Evolutionary conservation across 2,329 filamentous ascomycete genomes (phyloP).

Genomic region (Septoria linicola): DNA sequence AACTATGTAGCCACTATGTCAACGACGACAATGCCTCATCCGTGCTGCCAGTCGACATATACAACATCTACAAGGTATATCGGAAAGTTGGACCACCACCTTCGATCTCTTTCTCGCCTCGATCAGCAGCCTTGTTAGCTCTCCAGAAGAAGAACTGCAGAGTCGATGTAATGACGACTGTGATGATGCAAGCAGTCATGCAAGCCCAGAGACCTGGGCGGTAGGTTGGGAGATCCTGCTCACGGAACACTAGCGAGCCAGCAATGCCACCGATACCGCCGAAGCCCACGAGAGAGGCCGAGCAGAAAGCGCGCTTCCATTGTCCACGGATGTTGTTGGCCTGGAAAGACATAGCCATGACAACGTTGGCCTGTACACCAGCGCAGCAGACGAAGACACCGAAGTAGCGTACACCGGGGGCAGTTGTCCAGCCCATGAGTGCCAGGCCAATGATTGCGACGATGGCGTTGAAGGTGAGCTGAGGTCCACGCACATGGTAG

Average conservation of each 20-base stretch:
- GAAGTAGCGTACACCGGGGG: constrained; percentile 63
- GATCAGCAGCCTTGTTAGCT: constrained; percentile 25
- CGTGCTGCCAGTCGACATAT: too few relatives aligned
- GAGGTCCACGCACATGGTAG: constrained; percentile 60
- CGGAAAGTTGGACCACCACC: constrained; percentile 34
- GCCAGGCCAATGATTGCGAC: constrained; percentile 64
- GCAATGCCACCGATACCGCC: constrained; percentile 45
- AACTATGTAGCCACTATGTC: too few relatives aligned
- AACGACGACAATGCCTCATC: too few relatives aligned
- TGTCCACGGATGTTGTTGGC: constrained; percentile 72
- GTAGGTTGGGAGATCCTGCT: constrained; percentile 26
- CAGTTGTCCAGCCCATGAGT: constrained; percentile 67
- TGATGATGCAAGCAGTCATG: constrained; percentile 26
- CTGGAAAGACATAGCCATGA: constrained; percentile 75
- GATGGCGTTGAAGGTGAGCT: constrained; percentile 65
- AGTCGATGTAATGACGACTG: constrained; percentile 20
- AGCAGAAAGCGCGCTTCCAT: not conserved
- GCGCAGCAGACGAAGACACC: constrained; percentile 72
- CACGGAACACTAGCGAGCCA: constrained; percentile 22
- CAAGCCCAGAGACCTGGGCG: constrained; percentile 30
- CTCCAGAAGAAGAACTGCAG: constrained; percentile 27
- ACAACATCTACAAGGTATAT: constrained; percentile 35
- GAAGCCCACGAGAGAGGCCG: constrained; percentile 57
- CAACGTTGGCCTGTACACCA: constrained; percentile 72
- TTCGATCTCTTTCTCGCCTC: constrained; percentile 27